Evolutionary conservation across 495 filamentous ascomycete genomes (phyloP), one percentile per base, ranked within the genome.

Genomic region (Xylaria flabelliformis): DNA sequence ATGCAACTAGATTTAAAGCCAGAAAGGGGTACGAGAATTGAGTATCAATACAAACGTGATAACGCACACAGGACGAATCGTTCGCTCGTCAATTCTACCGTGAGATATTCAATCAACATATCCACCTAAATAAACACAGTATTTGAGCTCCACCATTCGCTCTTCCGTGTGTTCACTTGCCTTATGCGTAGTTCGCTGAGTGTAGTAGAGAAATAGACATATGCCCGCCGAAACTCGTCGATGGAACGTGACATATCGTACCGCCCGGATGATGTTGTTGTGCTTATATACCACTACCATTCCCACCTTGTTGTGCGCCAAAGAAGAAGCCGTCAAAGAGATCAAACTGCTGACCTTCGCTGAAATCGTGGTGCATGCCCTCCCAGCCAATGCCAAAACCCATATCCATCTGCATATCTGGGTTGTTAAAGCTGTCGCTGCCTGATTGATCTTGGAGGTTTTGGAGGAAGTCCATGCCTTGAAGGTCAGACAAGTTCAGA

Each of bases 301-400:
- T 77, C 8, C 77, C 78, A 13, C 82, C 80, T 70, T 83, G 79
- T 74, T 82, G 82, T 12, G 84, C 85, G 1, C 94, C 94, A 83
- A 97, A 97, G 84, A 95, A 97, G 79, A 95, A 97, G 0, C 93
- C 94, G 80, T 97, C 93, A 79, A 97, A 92, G 39, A 97, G 80
- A 86, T 97, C 94, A 74, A 95, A 88, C 69, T 91, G 91, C 69
- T 88, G 85, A 32, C 91, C 92, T 63, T 95, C 93, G 70, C 88
- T 91, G 83, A 92, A 94, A 79, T 95, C 92, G 81, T 95, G 92
- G 76, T 92, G 89, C 74, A 89, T 84, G 29, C 91, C 92, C 53
- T 92, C 88, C 73, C 85, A 87, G 13, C 90, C 91, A 73, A 93
- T 84, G 26, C 92, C 91, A 74, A 94, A 92, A 0, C 92, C 92